These are phyloP conservation scores for Neofusicoccum parvum DNA, from an alignment of 2,329 filamentous ascomycete species.

Conservation along the genomic window DNA sequence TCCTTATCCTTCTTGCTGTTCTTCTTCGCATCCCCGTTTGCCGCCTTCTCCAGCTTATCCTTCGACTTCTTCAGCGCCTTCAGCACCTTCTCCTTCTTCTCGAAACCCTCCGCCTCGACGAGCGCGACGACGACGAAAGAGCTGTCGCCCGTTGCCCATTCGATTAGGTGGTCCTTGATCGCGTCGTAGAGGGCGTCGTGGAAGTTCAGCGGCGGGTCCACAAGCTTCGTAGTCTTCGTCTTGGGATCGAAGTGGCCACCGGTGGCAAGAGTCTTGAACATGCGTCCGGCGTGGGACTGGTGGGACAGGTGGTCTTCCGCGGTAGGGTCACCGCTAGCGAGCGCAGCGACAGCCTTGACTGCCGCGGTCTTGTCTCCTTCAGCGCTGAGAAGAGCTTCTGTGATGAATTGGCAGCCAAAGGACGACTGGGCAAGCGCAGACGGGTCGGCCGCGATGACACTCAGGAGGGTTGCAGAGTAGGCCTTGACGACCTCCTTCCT, in stretches of 20 bases:
- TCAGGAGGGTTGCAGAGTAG: conserved; percentile 74
- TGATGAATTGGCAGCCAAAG: conserved; percentile 85
- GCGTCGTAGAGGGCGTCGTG: conserved; percentile 77
- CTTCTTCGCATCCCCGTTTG: conserved; percentile 57
- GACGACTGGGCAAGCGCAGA: conserved; percentile 70
- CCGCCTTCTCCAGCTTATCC: conserved; percentile 69
- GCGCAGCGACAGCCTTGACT: conserved; percentile 63
- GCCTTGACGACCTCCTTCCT: conserved; percentile 74
- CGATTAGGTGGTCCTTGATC: conserved; percentile 72
- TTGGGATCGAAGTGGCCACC: conserved; percentile 83
- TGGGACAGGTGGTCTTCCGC: conserved; percentile 62
- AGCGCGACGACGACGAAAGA: conserved; percentile 85
- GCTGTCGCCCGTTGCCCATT: conserved; percentile 85
- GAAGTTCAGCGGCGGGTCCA: conserved; percentile 79
- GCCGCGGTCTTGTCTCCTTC: conserved; percentile 75
- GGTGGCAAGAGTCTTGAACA: conserved; percentile 88
- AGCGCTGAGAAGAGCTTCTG: conserved; percentile 76
- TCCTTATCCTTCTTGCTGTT: conserved; percentile 44
- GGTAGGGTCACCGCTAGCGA: conserved; percentile 42
- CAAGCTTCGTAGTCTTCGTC: conserved; percentile 67
- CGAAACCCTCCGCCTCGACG: conserved; percentile 71
- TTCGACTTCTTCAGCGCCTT: conserved; percentile 73
- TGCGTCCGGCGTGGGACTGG: conserved; percentile 68
- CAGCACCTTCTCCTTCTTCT: conserved; percentile 65
- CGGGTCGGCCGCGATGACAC: conserved; percentile 70